These are phyloP conservation scores for Gossypium raimondii DNA, from an alignment of 345 rosid genomes.

Conservation along the genomic window DNA sequence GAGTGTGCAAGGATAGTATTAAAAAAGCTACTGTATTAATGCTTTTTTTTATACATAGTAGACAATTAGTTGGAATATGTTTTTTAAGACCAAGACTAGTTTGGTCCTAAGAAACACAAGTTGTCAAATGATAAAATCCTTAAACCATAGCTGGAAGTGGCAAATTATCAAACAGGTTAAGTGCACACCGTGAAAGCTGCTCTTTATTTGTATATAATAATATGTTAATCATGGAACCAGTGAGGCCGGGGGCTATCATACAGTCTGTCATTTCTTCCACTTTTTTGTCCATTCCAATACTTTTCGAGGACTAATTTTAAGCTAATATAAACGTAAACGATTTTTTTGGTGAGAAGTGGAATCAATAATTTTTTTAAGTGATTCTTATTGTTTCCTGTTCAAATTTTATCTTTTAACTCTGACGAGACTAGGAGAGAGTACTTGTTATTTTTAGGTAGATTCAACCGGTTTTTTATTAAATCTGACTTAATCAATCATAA, in stretches of 20 bases:
- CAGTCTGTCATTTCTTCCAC: not conserved
- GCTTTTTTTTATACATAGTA: too few relatives aligned
- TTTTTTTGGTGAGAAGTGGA: too few relatives aligned
- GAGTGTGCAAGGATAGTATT: too few relatives aligned
- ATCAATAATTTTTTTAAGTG: too few relatives aligned
- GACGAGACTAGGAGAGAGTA: too few relatives aligned
- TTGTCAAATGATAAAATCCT: not conserved
- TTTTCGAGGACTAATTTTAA: not conserved
- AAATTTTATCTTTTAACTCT: too few relatives aligned
- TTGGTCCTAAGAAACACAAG: not conserved
- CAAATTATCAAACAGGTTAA: not conserved
- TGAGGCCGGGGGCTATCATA: not conserved
- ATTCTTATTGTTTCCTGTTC: too few relatives aligned
- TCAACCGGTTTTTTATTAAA: too few relatives aligned
- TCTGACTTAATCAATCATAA: too few relatives aligned
- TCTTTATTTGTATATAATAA: not conserved
- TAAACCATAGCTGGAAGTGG: not conserved
- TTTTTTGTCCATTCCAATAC: not conserved
- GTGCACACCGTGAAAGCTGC: not conserved
- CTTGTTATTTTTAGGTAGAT: too few relatives aligned
- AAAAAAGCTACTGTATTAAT: too few relatives aligned
- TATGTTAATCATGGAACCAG: not conserved
- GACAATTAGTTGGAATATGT: not conserved
- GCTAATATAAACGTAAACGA: not conserved
- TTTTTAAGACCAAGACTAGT: not conserved